Conservation (phyloP, 176 grass and related monocot species). For the Saccharum officinarum region DNA sequence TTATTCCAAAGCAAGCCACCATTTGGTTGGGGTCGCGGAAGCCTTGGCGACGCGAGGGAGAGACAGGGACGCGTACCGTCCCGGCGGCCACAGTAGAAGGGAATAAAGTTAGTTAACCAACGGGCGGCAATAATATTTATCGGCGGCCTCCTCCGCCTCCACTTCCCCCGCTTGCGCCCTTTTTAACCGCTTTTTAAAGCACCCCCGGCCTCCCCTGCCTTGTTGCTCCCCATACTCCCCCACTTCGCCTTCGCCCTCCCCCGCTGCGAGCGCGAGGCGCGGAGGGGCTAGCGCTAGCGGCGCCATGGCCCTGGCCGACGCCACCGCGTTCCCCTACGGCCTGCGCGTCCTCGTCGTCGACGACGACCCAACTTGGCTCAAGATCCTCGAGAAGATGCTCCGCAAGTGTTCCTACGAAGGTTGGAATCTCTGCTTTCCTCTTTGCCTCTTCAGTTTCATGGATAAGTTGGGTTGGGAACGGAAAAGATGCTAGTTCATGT, state of each 20-base stretch:
- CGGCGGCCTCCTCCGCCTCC: conserved; percentile 34
- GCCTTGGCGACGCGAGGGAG: neutral
- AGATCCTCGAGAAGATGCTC: conserved; percentile 99
- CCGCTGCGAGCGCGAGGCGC: conserved; percentile 14
- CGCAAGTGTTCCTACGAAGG: conserved; percentile 98
- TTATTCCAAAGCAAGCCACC: conserved; percentile 37
- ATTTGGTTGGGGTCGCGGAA: neutral
- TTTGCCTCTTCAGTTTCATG: conserved; percentile 5
- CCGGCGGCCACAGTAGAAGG: neutral
- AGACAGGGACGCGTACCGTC: neutral
- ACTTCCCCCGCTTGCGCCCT: conserved; percentile 32
- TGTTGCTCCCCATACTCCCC: conserved; percentile 25
- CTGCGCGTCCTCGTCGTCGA: conserved; percentile 96
- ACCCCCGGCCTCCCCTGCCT: conserved; percentile 14
- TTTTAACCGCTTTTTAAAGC: conserved; percentile 59
- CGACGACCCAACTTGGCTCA: conserved; percentile 97
- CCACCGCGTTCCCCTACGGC: conserved; percentile 81
- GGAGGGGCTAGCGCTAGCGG: conserved; percentile 26
- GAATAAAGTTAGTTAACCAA: conserved; percentile 58
- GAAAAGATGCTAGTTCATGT: neutral
- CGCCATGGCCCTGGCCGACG: conserved; percentile 49
- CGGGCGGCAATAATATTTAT: conserved; percentile 59
- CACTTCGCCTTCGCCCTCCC: neutral
- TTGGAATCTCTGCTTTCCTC: conserved; percentile 54
- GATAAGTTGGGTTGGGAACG: neutral